Percentiles rank a stretch among this genome's conserved stretches.
These are phyloP conservation scores for Fusarium domesticum DNA, from an alignment of 2,329 filamentous ascomycete genomes.

Conservation along the genomic window DNA sequence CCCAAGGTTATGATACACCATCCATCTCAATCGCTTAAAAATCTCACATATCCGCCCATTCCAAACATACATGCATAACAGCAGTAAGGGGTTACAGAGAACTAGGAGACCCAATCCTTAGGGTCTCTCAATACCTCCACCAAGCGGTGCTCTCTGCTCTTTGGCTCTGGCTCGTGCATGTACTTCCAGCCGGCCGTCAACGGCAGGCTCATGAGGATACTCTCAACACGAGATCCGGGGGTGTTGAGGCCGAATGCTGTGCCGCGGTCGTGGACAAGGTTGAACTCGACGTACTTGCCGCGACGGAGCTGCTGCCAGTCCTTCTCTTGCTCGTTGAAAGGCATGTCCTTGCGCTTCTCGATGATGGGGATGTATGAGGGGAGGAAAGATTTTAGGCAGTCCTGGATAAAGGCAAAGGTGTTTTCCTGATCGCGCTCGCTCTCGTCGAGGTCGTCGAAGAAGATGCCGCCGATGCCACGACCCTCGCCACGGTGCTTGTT, in stretches of 20 bases:
- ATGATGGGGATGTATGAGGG: constrained; percentile 90
- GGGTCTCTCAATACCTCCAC: constrained; percentile 67
- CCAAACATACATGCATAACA: too few relatives aligned
- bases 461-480: constrained; percentile 90
- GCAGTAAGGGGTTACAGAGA: too few relatives aligned
- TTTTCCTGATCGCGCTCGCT: constrained; percentile 83
- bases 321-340: constrained; percentile 81
- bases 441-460: constrained; percentile 96
- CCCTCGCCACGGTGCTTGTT: constrained; percentile 87
- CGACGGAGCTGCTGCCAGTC: constrained; percentile 93
- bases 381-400: constrained; percentile 81
- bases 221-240: constrained; percentile 87
- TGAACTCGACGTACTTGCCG: constrained; percentile 98
- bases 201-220: constrained; percentile 95
- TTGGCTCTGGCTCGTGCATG: constrained; percentile 81
- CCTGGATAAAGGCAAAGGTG: constrained; percentile 83
- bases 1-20: constrained; percentile 23
- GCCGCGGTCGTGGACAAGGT: constrained; percentile 92
- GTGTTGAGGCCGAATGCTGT: constrained; percentile 94
- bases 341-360: constrained; percentile 85
- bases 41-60: constrained; percentile 7
- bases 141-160: constrained; percentile 73
- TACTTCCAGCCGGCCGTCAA: constrained; percentile 93
- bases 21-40: constrained; percentile 11
- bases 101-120: constrained; percentile 60